Base-by-base conservation (phyloP, 345 rosid genomes). In the Citrus glauca region DNA sequence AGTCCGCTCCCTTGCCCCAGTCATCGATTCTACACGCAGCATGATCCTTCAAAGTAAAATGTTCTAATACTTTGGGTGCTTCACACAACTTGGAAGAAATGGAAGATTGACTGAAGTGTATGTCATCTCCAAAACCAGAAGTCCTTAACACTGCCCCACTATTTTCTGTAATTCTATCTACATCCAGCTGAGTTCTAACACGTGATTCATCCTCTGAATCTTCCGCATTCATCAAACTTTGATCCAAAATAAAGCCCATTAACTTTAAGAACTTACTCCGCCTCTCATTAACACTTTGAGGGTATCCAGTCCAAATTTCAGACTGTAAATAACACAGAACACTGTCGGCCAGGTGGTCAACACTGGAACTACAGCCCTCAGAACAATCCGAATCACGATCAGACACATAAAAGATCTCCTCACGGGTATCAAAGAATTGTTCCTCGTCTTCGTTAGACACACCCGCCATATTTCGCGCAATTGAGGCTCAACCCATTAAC, bases 401-500 rank as follows among this genome's bases (percentile, higher is more conserved):
- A 32, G 90, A 91, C 66, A 80, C 84, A 45, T 88, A 85, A 66
- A 86, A 82, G 30, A 83, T 83, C 83, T 89, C 93, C 84, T 90
- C 94, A 2, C 83, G 84, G 66, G 89, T 89, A 82, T 93, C 96
- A 57, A 86, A 85, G 80, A 89, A 91, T 32, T 68, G 76, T 16
- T 85, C 90, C 7, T 85, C 90, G 77, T 83, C 88, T 65, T 74
- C 88, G 10, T 74, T 64, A 69, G 7, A 73, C 73, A 72, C 81
- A 72, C 73, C 86, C 93, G 87, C 85, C 81, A 66, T 72, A 62
- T 9, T 65, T 33, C 14, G 66, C 42, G 62, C 62, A 20, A 48
- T 42, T 25, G 30, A 75, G 61, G 14, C 33, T 75, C 71, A 76
- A 38, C 61, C 75, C 85, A 85, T 65, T 16, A 75, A 83, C 73